phyloP scores from a whole-genome alignment of 2,329 filamentous ascomycete genomes.

The Claviceps paspali region DNA sequence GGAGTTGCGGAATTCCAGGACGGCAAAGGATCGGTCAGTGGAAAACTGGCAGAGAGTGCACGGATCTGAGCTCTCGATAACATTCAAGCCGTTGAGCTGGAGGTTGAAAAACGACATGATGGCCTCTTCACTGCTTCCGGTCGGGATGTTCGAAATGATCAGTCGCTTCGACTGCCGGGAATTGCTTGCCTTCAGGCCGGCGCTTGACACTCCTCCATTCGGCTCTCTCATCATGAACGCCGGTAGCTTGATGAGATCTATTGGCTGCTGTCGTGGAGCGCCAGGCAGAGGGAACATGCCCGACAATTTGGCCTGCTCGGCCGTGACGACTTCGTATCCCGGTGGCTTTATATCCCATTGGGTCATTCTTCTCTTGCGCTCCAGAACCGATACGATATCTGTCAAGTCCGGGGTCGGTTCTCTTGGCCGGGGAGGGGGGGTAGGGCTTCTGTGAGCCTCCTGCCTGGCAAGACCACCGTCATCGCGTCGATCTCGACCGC shows the following conservation, averaged over 20 bases:
- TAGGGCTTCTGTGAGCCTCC: slow-evolving; percentile 55
- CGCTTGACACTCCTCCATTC: slow-evolving; percentile 51
- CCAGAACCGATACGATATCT: slow-evolving; percentile 63
- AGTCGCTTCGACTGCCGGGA: slow-evolving; percentile 89
- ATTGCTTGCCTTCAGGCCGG: slow-evolving; percentile 82
- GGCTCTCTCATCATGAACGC: slow-evolving; percentile 94
- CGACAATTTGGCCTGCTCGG: slow-evolving; percentile 95
- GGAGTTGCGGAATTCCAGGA: slow-evolving; percentile 79
- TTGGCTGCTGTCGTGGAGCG: slow-evolving; percentile 82
- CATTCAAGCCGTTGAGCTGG: slow-evolving; percentile 91
- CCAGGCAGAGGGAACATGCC: slow-evolving; percentile 98
- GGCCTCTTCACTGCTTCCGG: slow-evolving; percentile 56
- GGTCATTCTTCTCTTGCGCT: slow-evolving; percentile 81
- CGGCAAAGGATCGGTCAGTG: slow-evolving; percentile 62
- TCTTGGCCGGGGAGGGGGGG: slow-evolving; percentile 72
- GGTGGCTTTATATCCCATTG: slow-evolving; percentile 99
- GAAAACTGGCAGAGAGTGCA: slow-evolving; percentile 75
- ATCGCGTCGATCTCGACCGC: slow-evolving; percentile 27
- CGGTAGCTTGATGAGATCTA: slow-evolving; percentile 87
- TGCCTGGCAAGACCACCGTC: slow-evolving; percentile 25
- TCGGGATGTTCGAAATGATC: slow-evolving; percentile 69
- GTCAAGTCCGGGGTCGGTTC: slow-evolving; percentile 94
- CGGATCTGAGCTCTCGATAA: slow-evolving; percentile 69
- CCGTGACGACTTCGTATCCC: slow-evolving; percentile 94
- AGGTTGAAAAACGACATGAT: slow-evolving; percentile 84